These are phyloP conservation scores for Kodamaea kaohsiungensis DNA, from an alignment of 805 yeast species.

Conservation along the genomic window DNA sequence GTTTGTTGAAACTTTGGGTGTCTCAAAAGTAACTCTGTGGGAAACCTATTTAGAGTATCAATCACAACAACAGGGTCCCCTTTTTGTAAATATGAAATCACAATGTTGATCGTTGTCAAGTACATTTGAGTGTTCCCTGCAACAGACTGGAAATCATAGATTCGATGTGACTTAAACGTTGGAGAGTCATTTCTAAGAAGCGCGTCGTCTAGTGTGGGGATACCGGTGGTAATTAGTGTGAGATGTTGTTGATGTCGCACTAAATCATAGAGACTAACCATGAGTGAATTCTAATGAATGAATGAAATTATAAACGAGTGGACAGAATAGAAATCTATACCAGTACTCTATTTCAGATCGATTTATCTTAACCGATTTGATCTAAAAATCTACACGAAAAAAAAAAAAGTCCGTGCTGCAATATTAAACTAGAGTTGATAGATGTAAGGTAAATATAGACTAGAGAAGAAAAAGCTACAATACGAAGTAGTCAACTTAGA, in stretches of 20 bases:
- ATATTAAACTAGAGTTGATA: background rate
- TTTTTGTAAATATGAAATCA: conserved; percentile 29
- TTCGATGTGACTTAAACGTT: conserved; percentile 17
- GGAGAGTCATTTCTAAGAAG: conserved; percentile 17
- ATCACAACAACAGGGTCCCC: conserved; percentile 26
- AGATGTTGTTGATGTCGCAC: conserved; percentile 27
- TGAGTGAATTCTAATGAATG: conserved; percentile 7
- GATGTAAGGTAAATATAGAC: background rate
- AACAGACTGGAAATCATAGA: conserved; percentile 40
- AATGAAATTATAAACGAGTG: background rate
- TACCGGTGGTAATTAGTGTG: conserved; percentile 28
- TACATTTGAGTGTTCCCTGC: conserved; percentile 28
- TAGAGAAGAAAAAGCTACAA: too few relatives aligned
- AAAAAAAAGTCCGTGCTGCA: background rate
- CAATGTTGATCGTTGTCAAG: conserved; percentile 22
- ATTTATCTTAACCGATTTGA: background rate
- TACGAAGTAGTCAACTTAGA: too few relatives aligned
- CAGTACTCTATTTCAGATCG: background rate
- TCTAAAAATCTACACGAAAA: background rate
- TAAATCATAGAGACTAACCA: conserved; percentile 36
- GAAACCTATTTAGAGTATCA: conserved; percentile 34
- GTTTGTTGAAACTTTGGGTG: conserved; percentile 20
- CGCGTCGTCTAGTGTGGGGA: conserved; percentile 29
- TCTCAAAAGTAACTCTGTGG: conserved; percentile 22
- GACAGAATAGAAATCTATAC: too few relatives aligned